Evolutionary conservation across 495 filamentous ascomycete genomes (phyloP), one percentile per base, ranked within the genome.

Genomic region (Penicillium atrosanguineum): DNA sequence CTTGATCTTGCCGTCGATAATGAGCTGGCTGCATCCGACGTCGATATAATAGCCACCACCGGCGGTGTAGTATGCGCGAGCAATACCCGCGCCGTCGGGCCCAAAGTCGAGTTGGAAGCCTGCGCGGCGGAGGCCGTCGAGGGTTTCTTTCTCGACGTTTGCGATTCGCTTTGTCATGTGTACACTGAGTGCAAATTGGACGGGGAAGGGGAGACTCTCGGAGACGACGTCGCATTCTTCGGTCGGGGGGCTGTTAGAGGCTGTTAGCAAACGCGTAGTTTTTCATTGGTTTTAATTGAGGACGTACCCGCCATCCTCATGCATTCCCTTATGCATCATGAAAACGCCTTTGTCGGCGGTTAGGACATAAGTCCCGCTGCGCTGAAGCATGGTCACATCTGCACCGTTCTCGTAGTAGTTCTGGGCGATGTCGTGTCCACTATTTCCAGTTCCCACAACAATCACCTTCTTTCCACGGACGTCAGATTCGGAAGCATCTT

Each of bases 21-120:
- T 90, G 6, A 93, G 74, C 65, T 83, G 73, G n/a, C 82, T 86
- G 40, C 81, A 82, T 20, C 77, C 77, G 18, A 92, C 87, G 55
- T 94, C 90, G 54, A 92, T 84, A 61, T 92, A 91, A 64, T 92
- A 90, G 2, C 87, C 87, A 1, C 88, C 88, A 0, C 87, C 87
- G 3, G 81, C 77, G 55, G 87, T 84, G 36, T 87, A 71, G 61
- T 93, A 93, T 63, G 89, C 88, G 26, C 79, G 72, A 34, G 79
- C 77, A 29, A 94, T 71, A 1, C 90, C 90, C 14, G 76, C 65
- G 1, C 79, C 81, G 57, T 86, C 80, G 1, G 79, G 73, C 0
- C 90, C 90, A 6, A 69, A 72, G 59, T 92, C 87, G 2, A 87
- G 70, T 34, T 76, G 79, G 62, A 91, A 92, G 0, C 89, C 89